Conservation (phyloP, 2,329 filamentous ascomycete species). For the Massarina eburnea region DNA sequence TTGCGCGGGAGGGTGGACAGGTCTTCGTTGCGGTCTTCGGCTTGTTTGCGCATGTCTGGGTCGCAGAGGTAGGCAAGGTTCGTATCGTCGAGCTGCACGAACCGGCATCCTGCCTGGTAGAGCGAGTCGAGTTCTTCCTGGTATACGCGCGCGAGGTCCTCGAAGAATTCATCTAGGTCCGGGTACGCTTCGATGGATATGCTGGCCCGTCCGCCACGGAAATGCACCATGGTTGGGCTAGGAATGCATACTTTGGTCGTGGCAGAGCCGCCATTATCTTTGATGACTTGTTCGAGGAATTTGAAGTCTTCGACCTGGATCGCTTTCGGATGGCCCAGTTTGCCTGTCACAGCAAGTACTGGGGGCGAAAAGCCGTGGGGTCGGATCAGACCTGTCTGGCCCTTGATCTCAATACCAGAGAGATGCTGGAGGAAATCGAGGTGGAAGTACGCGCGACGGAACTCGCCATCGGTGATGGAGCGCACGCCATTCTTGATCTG, state of each 20-base stretch:
- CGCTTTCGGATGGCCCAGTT: constrained; percentile 54
- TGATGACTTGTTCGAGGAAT: constrained; percentile 55
- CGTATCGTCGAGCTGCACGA: constrained; percentile 62
- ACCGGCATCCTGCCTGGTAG: constrained; percentile 58
- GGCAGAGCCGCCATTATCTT: constrained; percentile 37
- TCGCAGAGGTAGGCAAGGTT: constrained; percentile 63
- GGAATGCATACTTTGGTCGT: constrained; percentile 61
- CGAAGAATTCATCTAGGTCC: constrained; percentile 58
- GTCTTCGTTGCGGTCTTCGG: constrained; percentile 55
- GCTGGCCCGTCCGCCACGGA: constrained; percentile 57
- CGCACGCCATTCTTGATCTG: constrained; percentile 54
- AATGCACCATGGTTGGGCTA: constrained; percentile 62
- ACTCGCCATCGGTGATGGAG: constrained; percentile 59
- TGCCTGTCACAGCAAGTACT: constrained; percentile 56
- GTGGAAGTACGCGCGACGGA: constrained; percentile 60
- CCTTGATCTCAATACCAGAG: constrained; percentile 55
- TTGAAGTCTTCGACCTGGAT: constrained; percentile 61
- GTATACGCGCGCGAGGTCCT: constrained; percentile 57
- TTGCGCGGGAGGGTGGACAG: constrained; percentile 52
- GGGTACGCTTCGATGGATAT: constrained; percentile 58
- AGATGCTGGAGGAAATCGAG: constrained; percentile 61
- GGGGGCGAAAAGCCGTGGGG: constrained; percentile 55
- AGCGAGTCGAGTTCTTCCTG: constrained; percentile 57
- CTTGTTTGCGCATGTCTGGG: constrained; percentile 56
- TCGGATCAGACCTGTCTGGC: constrained; percentile 48